Evolutionary conservation across 208 protist species (phyloP).

Genomic region (Acanthamoeba castellanii): DNA sequence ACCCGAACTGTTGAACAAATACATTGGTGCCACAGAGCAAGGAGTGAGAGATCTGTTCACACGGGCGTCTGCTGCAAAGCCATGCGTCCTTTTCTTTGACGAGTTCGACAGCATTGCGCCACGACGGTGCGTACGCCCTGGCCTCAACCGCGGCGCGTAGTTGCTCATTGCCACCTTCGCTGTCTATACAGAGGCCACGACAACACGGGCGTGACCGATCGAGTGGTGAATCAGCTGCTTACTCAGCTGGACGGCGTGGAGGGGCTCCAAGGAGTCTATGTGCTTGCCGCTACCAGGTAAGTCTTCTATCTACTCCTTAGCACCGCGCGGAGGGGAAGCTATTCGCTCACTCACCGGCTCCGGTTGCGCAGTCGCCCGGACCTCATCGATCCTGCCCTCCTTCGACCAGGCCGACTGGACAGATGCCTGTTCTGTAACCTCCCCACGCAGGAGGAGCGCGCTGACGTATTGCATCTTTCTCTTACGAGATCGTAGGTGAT

Average conservation of each 20-base stretch:
- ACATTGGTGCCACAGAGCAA: conserved; percentile 86
- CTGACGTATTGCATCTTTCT: neutral
- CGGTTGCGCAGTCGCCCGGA: conserved; percentile 82
- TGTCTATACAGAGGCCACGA: conserved; percentile 83
- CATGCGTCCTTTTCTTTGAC: conserved; percentile 91
- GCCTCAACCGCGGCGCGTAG: too few relatives aligned
- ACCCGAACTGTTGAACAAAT: conserved; percentile 92
- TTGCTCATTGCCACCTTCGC: neutral
- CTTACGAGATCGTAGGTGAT: conserved; percentile 92
- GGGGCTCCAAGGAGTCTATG: conserved; percentile 85
- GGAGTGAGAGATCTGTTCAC: conserved; percentile 87
- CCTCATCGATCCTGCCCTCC: conserved; percentile 89
- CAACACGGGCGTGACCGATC: conserved; percentile 89
- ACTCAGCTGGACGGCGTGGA: conserved; percentile 91
- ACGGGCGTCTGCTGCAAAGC: conserved; percentile 82
- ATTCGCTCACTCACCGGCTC: neutral
- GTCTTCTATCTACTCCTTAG: neutral
- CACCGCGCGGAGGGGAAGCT: neutral
- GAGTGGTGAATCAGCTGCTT: conserved; percentile 92
- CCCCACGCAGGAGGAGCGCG: conserved; percentile 35
- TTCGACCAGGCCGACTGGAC: conserved; percentile 89
- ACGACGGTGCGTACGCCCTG: conserved; percentile 37
- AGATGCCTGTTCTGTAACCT: conserved; percentile 70
- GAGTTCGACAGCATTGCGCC: conserved; percentile 91
- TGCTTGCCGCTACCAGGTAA: conserved; percentile 87